Evolutionary conservation across 352 stramenopile species (phyloP).

Genomic region (Phytophthora ohioensis): DNA sequence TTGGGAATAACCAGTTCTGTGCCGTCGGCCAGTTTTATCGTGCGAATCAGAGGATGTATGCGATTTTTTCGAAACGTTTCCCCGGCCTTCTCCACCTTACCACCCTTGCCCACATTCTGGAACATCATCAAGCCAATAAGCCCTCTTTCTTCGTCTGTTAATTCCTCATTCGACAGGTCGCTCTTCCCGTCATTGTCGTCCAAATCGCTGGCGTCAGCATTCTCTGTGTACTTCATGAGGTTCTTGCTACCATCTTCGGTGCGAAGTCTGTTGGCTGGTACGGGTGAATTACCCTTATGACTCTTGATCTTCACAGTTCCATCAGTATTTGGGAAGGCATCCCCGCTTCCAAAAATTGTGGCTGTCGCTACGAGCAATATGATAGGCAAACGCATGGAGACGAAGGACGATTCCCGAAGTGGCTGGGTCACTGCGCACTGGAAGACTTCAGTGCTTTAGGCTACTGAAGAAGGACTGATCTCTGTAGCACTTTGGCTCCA

Average conservation of each 20-base stretch:
- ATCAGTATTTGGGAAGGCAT: background rate
- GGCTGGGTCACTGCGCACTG: too few relatives aligned
- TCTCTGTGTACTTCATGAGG: background rate
- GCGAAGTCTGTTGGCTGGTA: background rate
- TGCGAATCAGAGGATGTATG: background rate
- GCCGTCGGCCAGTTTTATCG: background rate
- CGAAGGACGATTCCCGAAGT: too few relatives aligned
- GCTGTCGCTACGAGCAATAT: background rate
- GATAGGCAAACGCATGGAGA: background rate
- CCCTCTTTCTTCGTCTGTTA: slow-evolving; percentile 1
- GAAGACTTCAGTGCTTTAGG: too few relatives aligned
- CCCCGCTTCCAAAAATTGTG: background rate
- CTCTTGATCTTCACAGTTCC: background rate
- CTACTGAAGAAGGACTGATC: too few relatives aligned
- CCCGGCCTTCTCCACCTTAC: background rate
- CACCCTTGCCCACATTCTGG: background rate
- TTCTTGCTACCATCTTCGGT: background rate
- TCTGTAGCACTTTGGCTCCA: too few relatives aligned
- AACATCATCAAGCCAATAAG: background rate
- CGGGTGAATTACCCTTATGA: background rate
- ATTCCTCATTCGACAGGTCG: too few relatives aligned
- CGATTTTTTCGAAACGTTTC: background rate
- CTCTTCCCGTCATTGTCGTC: background rate
- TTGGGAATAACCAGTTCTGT: background rate
- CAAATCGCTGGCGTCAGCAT: background rate